Conservation (phyloP, 331 rosid genomes). For the Pyrus hybrid region DNA sequence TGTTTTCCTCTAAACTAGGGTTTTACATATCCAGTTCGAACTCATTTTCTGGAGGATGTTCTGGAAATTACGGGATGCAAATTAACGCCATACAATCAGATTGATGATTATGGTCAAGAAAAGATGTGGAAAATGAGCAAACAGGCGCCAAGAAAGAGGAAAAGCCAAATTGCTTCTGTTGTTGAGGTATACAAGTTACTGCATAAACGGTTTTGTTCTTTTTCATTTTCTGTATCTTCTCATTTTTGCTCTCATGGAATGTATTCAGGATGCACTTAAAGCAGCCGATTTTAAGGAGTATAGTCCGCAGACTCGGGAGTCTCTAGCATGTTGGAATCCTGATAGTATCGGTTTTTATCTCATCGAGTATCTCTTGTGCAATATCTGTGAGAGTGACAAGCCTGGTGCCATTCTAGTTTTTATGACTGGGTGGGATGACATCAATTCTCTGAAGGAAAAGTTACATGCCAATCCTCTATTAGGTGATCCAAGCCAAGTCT, state of each 20-base stretch:
- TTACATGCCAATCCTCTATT: constrained; percentile 58
- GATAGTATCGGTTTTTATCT: constrained; percentile 83
- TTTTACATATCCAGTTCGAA: constrained; percentile 73
- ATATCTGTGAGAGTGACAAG: constrained; percentile 69
- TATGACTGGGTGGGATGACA: constrained; percentile 99
- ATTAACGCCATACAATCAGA: constrained; percentile 78
- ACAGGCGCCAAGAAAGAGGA: constrained; percentile 92
- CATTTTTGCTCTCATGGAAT: constrained; percentile 5
- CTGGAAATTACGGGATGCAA: constrained; percentile 71
- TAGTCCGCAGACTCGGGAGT: constrained; percentile 66
- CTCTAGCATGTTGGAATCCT: constrained; percentile 90
- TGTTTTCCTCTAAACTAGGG: constrained; percentile 46
- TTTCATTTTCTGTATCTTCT: constrained; percentile 5
- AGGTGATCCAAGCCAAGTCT: constrained; percentile 66
- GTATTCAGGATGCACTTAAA: constrained; percentile 69
- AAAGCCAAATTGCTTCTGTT: constrained; percentile 83
- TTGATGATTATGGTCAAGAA: constrained; percentile 95
- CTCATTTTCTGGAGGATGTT: constrained; percentile 83
- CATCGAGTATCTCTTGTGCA: constrained; percentile 63
- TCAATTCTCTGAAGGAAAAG: constrained; percentile 78
- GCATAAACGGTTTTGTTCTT: not conserved
- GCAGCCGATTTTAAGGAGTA: constrained; percentile 65
- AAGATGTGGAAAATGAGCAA: constrained; percentile 87
- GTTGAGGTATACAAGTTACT: constrained; percentile 57
- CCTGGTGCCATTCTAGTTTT: constrained; percentile 93